Conservation (phyloP, 2,329 filamentous ascomycete genomes). For the Pestalotiopsis sp. region DNA sequence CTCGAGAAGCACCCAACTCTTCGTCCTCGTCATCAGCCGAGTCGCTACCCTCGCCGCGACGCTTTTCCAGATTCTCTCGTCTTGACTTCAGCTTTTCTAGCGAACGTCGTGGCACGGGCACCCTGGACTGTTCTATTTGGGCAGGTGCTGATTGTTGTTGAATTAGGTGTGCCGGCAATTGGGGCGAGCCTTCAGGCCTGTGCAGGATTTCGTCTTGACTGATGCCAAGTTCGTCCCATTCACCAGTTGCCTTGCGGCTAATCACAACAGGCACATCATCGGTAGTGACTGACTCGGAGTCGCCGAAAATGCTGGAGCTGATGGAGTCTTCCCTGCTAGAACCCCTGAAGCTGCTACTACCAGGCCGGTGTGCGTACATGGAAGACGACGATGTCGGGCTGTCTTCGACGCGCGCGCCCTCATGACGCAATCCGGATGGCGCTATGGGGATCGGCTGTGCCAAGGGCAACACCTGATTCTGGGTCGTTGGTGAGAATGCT, state of each 20-base stretch:
- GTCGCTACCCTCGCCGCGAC: conserved; percentile 73
- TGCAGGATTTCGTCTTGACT: conserved; percentile 58
- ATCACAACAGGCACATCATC: conserved; percentile 80
- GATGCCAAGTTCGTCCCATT: conserved; percentile 84
- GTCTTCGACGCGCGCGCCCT: conserved; percentile 68
- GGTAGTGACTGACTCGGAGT: conserved; percentile 75
- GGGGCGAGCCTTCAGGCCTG: conserved; percentile 35
- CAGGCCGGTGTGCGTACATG: conserved; percentile 67
- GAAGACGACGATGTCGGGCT: conserved; percentile 84
- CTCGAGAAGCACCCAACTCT: conserved; percentile 66
- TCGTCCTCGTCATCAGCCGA: conserved; percentile 96
- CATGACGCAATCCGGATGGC: conserved; percentile 66
- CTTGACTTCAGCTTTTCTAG: conserved; percentile 75
- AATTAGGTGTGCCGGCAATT: conserved; percentile 55
- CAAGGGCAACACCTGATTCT: conserved; percentile 46
- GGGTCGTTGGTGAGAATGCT: conserved; percentile 59
- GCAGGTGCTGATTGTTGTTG: conserved; percentile 68
- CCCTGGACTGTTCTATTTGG: conserved; percentile 54
- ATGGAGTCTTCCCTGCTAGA: conserved; percentile 90
- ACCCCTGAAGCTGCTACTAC: conserved; percentile 70
- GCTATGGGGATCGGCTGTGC: conserved; percentile 66
- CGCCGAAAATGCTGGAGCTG: conserved; percentile 84
- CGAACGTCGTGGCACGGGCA: conserved; percentile 60
- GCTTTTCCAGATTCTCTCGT: conserved; percentile 74
- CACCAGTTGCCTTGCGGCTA: conserved; percentile 71